Base-by-base conservation (phyloP, 2,329 filamentous ascomycete species). In the Huntiella moniliformis region DNA sequence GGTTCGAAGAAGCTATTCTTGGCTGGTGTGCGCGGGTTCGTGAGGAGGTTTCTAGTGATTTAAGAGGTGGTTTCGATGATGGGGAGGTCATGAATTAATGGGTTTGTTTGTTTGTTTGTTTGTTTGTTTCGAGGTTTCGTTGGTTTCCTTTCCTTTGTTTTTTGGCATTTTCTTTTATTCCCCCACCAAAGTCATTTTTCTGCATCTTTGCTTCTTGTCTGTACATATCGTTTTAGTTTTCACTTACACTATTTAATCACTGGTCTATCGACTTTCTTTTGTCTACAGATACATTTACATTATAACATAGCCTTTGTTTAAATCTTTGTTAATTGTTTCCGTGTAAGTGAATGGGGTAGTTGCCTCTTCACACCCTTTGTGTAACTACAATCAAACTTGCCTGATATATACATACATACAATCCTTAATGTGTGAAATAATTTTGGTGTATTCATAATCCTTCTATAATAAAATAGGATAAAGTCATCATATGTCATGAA, bases 21-120 rank as follows among this genome's bases (percentile, higher is more conserved):
- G 68, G 74, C 56, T 98, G 91, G 91, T 86, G 82, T 60, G 71
- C 70, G 53, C 77, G 73, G 48, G 85, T 95, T 5, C 71, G 91
- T 32, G 77, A 83, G 58, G 88, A 96, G 64, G 75, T 96, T 53
- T 72, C 79, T 36, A 70, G 71, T 40, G 88, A 95, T 54, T 60
- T 73, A 49, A 18, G 15, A 28, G 46, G 22, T 8, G 22, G 22
- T 3, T 10, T 28, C 10, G 22, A 39, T 17, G 50, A 40, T 49
- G 39, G 48, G 13, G 49, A 39, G 37, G 38, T 17, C 6, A 22
- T 22, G 10, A 13, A 42, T 28, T 32, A 17, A 7, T 8, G 8
- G 7, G 42, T 16, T 32, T 44, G 13, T 10, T 12, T 37, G 13
- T 18, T 40, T 8, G 12, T 22, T 34, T 35, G 6, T 40, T 40